Percentiles rank a stretch among this genome's conserved stretches.
Conservation (phyloP, 768 basidiomycete genomes). For the Suillus plorans region DNA sequence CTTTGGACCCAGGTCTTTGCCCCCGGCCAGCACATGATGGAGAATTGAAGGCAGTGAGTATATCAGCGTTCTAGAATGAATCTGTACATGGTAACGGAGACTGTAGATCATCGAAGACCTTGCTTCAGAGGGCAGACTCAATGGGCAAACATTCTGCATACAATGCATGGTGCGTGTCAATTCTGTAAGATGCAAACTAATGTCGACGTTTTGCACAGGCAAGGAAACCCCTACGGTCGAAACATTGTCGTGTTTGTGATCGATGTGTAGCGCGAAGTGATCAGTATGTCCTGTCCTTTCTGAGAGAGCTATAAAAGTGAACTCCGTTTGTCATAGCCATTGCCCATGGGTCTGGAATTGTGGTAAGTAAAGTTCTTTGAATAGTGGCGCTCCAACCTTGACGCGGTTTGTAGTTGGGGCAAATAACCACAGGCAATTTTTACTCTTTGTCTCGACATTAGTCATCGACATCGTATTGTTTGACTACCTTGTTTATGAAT, state of each 20-base stretch:
- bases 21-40: slow-evolving; percentile 79
- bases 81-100: not conserved
- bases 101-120: slow-evolving; percentile 85
- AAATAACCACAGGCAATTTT: slow-evolving; percentile 94
- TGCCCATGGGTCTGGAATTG: slow-evolving; percentile 99
- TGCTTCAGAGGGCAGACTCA: slow-evolving; percentile 82
- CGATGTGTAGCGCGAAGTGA: slow-evolving; percentile 89
- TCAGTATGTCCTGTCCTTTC: slow-evolving; percentile 60
- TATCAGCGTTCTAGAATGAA: not conserved
- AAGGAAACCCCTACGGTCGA: slow-evolving; percentile 88
- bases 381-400: not conserved
- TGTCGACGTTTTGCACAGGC: slow-evolving; percentile 45
- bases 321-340: slow-evolving; percentile 53
- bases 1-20: slow-evolving; percentile 86
- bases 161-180: slow-evolving; percentile 75
- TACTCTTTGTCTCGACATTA: slow-evolving; percentile 86
- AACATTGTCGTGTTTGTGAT: slow-evolving; percentile 92
- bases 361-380: slow-evolving; percentile 46
- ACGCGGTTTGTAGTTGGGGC: slow-evolving; percentile 61
- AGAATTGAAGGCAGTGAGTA: slow-evolving; percentile 81
- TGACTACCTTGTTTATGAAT: slow-evolving; percentile 80
- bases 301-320: slow-evolving; percentile 4
- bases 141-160: slow-evolving; percentile 96
- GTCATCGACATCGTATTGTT: slow-evolving; percentile 80
- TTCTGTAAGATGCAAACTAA: not conserved